Evolutionary conservation across 768 basidiomycete genomes (phyloP).

Genomic region (Mycena filopes): DNA sequence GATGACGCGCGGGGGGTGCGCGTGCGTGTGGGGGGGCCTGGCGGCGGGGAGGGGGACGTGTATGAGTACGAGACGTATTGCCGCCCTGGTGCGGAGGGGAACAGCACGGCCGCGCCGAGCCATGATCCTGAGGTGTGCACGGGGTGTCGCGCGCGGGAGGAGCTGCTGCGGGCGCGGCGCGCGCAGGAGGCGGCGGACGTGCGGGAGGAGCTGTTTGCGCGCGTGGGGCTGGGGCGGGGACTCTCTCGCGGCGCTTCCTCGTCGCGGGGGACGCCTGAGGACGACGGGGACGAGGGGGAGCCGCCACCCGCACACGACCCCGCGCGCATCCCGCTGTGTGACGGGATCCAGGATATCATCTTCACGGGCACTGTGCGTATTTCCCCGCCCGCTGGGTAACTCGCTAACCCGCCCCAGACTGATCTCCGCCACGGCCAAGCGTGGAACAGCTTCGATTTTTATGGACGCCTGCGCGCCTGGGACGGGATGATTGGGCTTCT

Average conservation of each 20-base stretch:
- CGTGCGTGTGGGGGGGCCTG: constrained; percentile 27
- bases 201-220: constrained; percentile 17
- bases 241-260: background rate
- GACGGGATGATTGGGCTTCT: constrained; percentile 68
- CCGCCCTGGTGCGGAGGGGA: constrained; percentile 44
- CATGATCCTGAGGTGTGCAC: constrained; percentile 49
- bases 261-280: constrained; percentile 40
- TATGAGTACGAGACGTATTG: constrained; percentile 56
- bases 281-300: constrained; percentile 30
- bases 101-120: constrained; percentile 43
- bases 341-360: constrained; percentile 69
- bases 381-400: background rate
- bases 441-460: constrained; percentile 59
- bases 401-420: constrained; percentile 48
- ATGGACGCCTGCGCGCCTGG: constrained; percentile 67
- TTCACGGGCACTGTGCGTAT: constrained; percentile 65
- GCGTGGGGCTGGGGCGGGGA: constrained; percentile 33
- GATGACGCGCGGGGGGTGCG: constrained; percentile 17
- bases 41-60: constrained; percentile 23
- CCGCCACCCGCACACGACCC: constrained; percentile 29
- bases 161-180: constrained; percentile 26
- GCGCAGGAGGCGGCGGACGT: background rate
- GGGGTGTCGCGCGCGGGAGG: constrained; percentile 30
- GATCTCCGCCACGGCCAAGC: constrained; percentile 58
- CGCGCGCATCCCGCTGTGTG: constrained; percentile 46